A percentile compares a stretch with the other conserved stretches of the same genome.
phyloP scores from a whole-genome alignment of 2,329 filamentous ascomycete genomes.

The Talaromyces sp. region DNA sequence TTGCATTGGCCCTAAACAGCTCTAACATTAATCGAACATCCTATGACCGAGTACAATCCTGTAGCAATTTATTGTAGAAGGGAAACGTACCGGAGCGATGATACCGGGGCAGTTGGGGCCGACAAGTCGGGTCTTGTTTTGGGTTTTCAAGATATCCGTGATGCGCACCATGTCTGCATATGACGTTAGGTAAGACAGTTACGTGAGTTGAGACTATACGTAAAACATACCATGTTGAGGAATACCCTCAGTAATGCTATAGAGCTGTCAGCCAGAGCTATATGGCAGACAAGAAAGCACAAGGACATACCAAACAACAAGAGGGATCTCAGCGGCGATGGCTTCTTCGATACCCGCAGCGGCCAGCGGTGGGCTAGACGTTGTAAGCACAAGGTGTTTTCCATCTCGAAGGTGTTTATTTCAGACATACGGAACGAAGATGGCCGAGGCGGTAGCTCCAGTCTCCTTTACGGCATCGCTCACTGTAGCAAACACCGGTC shows the following conservation, averaged over 20 bases:
- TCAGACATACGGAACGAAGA: conserved; percentile 97
- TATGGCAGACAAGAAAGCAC: not conserved
- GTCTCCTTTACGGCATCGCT: conserved; percentile 84
- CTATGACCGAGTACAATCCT: not conserved
- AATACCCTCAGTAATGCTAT: conserved; percentile 87
- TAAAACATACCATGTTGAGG: conserved; percentile 78
- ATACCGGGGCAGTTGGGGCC: conserved; percentile 98
- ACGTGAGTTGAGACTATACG: conserved; percentile 1
- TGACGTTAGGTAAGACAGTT: not conserved
- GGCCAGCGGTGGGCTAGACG: conserved; percentile 75
- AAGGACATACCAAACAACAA: conserved; percentile 74
- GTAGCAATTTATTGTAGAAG: not conserved
- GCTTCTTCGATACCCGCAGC: conserved; percentile 97
- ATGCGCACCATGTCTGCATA: conserved; percentile 92
- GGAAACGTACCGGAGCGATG: conserved; percentile 65
- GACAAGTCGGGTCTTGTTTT: conserved; percentile 93
- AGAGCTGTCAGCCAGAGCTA: conserved; percentile 14
- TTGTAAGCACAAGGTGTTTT: conserved; percentile 22
- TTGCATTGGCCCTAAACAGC: conserved; percentile 80
- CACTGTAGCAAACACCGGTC: conserved; percentile 90
- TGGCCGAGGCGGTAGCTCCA: conserved; percentile 83
- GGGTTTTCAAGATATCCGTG: conserved; percentile 94
- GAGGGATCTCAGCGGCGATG: conserved; percentile 83
- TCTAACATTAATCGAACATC: not conserved
- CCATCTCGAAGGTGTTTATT: conserved; percentile 43